Evolutionary conservation across 2,329 filamentous ascomycete species (phyloP).

Genomic region (Blastomyces gilchristii): DNA sequence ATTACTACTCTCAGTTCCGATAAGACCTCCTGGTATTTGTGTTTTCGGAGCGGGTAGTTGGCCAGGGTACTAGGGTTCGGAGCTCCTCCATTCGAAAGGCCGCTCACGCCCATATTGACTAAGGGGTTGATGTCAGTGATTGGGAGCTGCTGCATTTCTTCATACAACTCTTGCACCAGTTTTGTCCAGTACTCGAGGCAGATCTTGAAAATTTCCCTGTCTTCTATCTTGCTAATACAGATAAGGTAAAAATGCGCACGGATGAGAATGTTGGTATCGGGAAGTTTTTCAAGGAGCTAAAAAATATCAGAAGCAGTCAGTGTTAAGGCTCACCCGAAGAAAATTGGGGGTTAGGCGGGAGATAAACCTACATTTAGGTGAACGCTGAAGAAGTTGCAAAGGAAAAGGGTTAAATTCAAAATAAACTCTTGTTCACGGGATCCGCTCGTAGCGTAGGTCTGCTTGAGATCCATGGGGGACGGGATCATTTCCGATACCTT

Average conservation of each 20-base stretch:
- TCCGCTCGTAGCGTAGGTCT: conserved; percentile 84
- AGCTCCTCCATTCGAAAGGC: conserved; percentile 67
- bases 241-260: conserved; percentile 98
- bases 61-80: conserved; percentile 74
- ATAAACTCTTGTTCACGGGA: conserved; percentile 94
- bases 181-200: conserved; percentile 99
- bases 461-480: conserved; percentile 77
- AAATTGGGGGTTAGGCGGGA: neutral
- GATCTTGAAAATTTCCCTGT: conserved; percentile 99
- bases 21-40: conserved; percentile 92
- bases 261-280: conserved; percentile 86
- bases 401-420: conserved; percentile 87
- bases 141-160: conserved; percentile 95
- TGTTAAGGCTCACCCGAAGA: neutral
- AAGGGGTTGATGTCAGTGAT: conserved; percentile 89
- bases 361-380: conserved; percentile 62
- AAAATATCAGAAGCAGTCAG: neutral
- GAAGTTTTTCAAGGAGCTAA: conserved; percentile 85
- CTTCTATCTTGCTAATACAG: conserved; percentile 95
- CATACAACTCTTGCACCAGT: conserved; percentile 92
- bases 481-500: conserved; percentile 92
- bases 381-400: conserved; percentile 93
- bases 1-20: conserved; percentile 93
- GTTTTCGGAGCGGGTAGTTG: conserved; percentile 89
- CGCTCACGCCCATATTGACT: conserved; percentile 61